Percentiles rank a stretch among this genome's conserved stretches.
These are phyloP conservation scores for Hordeum marinum DNA, from an alignment of 176 grass and related monocot species.

Conservation along the genomic window DNA sequence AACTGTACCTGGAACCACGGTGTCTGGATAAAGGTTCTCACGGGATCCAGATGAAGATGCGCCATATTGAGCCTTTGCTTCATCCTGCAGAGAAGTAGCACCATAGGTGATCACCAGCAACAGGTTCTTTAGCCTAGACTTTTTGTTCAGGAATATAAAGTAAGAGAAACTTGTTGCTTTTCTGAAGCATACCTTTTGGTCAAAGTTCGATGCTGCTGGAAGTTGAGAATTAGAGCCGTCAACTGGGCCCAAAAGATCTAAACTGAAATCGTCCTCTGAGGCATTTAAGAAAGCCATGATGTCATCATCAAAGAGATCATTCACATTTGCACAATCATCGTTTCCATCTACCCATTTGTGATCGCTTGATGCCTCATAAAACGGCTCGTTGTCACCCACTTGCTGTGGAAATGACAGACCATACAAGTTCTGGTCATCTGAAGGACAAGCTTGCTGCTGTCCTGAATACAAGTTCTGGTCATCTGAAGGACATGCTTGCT, in stretches of 20 bases:
- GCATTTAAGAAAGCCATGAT: slow-evolving; percentile 63
- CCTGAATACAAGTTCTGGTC: background rate
- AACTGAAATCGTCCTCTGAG: slow-evolving; percentile 50
- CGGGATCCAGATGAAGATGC: slow-evolving; percentile 34
- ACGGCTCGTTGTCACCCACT: slow-evolving; percentile 15
- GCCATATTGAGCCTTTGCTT: slow-evolving; percentile 2
- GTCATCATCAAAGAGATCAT: slow-evolving; percentile 44
- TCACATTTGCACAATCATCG: slow-evolving; percentile 36
- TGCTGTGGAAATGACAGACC: slow-evolving; percentile 18
- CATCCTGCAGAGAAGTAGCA: slow-evolving; percentile 33
- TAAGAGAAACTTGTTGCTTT: background rate
- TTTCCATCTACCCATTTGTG: slow-evolving; percentile 25
- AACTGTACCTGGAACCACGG: slow-evolving; percentile 37
- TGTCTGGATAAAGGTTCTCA: slow-evolving; percentile 27
- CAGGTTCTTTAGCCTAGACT: background rate
- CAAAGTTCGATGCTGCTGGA: slow-evolving; percentile 22
- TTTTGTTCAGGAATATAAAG: background rate
- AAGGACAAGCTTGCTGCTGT: slow-evolving; percentile 25
- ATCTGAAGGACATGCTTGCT: slow-evolving; percentile 21
- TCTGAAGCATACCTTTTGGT: slow-evolving; percentile 50
- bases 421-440: slow-evolving; percentile 32
- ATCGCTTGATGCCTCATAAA: slow-evolving; percentile 41
- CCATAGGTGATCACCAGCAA: background rate
- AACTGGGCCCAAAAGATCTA: slow-evolving; percentile 27
- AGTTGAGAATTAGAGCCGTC: slow-evolving; percentile 15